Evolutionary conservation across 805 yeast genomes (phyloP).

Genomic region (Barnettozyma siamensis): DNA sequence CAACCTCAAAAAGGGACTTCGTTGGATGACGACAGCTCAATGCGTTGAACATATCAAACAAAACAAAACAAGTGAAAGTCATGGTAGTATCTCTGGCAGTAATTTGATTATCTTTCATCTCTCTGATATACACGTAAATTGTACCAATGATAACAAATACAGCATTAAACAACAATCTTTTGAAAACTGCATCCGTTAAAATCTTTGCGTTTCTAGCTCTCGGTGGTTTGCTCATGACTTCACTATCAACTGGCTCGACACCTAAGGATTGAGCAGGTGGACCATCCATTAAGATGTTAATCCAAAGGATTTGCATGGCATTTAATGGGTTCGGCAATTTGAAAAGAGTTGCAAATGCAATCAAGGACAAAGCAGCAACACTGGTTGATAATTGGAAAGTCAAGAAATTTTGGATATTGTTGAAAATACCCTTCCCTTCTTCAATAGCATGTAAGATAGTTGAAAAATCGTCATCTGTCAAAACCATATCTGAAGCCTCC

Average conservation of each 20-base stretch:
- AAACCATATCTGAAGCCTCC: slow-evolving; percentile 96
- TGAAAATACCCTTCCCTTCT: slow-evolving; percentile 96
- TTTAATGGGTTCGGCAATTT: slow-evolving; percentile 90
- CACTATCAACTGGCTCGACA: slow-evolving; percentile 95
- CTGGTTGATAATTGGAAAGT: slow-evolving; percentile 95
- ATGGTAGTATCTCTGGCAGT: slow-evolving; percentile 96
- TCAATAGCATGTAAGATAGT: slow-evolving; percentile 90
- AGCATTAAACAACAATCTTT: slow-evolving; percentile 74
- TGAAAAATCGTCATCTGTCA: slow-evolving; percentile 94
- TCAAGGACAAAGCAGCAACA: slow-evolving; percentile 86
- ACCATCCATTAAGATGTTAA: slow-evolving; percentile 96
- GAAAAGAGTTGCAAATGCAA: slow-evolving; percentile 82
- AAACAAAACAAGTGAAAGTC: slow-evolving; percentile 96
- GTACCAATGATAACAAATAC: slow-evolving; percentile 78
- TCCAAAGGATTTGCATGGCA: slow-evolving; percentile 98
- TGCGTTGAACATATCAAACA: slow-evolving; percentile 96
- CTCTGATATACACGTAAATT: slow-evolving; percentile 74
- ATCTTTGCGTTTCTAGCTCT: slow-evolving; percentile 83
- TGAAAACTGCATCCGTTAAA: slow-evolving; percentile 61
- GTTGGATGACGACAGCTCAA: slow-evolving; percentile 84
- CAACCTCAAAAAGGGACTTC: slow-evolving; percentile 78
- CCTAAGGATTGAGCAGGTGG: slow-evolving; percentile 98
- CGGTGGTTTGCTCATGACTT: slow-evolving; percentile 95
- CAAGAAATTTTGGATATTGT: slow-evolving; percentile 89
- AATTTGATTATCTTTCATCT: slow-evolving; percentile 77